Base-by-base conservation (phyloP, 768 basidiomycete genomes). In the Serpula lacrymans region DNA sequence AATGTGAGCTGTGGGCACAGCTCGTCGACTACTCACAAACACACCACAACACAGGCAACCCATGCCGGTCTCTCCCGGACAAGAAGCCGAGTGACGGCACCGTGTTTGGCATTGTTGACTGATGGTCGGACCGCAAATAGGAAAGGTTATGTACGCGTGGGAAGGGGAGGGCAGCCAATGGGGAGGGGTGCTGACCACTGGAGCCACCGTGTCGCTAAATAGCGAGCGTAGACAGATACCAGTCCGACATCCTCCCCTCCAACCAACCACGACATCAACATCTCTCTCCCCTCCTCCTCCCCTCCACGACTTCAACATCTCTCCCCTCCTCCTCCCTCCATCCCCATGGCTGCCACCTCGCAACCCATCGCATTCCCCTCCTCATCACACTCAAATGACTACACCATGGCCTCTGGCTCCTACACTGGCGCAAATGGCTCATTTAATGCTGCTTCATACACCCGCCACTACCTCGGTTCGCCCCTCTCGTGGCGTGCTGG, bases 401-500 rank as follows among this genome's bases (percentile, higher is more conserved):
- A 59, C 41, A 36, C 47, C 29, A 74, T 73, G 57, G 59, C 66
- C 46, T 60, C 63, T 14, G 74, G 77, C 51, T 81, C 79, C 0
- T 80, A 74, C 54, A 62, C 65, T 0, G 68, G 63, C 48, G 49
- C 57, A 11, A 71, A 68, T 41, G 66, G 69, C n/a, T 57, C 64
- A 3, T 81, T 84, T 61, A 82, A 82, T 53, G 71, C 81, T 13
- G 74, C 80, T 3, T 80, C 80, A 0, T 86, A 81, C 65, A 77
- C 78, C 22, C 67, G 80, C 24, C 75, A 82, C 50, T 80, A 84
- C 55, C 68, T 87, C 6, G 82, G 82, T 39, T 86, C 84, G 0
- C 84, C 85, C 31, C 67, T 83, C 37, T 86, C 85, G 4, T 88
- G 82, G 76, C 72, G 79, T 5, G 69, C 74, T 0, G 78, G 78